Evolutionary conservation across 2,329 filamentous ascomycete genomes (phyloP).

Genomic region (Botrytis aclada): DNA sequence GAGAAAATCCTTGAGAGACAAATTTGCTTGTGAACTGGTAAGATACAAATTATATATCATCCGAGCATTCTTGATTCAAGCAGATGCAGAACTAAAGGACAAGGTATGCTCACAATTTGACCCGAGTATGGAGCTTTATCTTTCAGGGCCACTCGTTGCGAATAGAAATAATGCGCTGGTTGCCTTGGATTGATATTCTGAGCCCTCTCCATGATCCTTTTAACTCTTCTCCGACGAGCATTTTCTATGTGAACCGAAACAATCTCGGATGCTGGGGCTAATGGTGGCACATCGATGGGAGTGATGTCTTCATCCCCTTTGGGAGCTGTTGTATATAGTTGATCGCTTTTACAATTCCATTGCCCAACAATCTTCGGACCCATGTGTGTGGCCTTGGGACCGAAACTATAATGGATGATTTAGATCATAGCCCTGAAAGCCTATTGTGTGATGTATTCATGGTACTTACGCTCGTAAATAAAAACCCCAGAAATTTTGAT

Average conservation of each 20-base stretch:
- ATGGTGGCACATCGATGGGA: neutral
- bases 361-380: neutral
- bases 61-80: neutral
- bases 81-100: neutral
- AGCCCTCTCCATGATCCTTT: neutral
- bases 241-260: neutral
- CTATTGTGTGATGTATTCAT: neutral
- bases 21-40: neutral
- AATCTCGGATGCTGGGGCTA: neutral
- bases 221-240: neutral
- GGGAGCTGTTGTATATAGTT: neutral
- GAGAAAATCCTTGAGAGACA: neutral
- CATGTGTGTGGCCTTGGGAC: neutral
- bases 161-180: neutral
- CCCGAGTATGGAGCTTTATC: neutral
- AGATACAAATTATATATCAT: too few species aligned
- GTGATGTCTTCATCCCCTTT: neutral
- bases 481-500: neutral
- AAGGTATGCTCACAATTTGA: neutral
- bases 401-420: neutral
- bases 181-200: neutral
- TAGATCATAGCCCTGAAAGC: neutral
- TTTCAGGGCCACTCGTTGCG: neutral
- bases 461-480: neutral
- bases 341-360: neutral